Evolutionary conservation across 148 eudicot genomes (phyloP).

Genomic region (Suaeda aralocaspica): DNA sequence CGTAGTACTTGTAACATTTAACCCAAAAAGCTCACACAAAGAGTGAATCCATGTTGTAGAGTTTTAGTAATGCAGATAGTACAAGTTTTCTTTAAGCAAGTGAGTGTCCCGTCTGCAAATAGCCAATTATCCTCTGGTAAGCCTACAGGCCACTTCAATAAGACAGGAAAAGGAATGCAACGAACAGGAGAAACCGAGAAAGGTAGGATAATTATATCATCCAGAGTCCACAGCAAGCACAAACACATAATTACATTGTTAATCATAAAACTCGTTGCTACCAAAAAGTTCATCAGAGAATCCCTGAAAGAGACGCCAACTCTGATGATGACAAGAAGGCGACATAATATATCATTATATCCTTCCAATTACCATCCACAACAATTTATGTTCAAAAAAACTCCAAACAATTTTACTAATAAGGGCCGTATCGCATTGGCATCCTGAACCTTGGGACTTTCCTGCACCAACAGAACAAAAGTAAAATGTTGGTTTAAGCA

Average conservation of each 20-base stretch:
- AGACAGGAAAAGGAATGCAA: too few relatives aligned
- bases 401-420: constrained; percentile 31
- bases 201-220: constrained; percentile 5
- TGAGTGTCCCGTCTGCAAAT: too few relatives aligned
- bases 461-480: constrained; percentile 35
- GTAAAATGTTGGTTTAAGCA: background rate
- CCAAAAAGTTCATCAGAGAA: constrained; percentile 11
- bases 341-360: background rate
- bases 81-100: too few relatives aligned
- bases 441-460: constrained; percentile 64
- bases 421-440: constrained; percentile 71
- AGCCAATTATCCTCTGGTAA: too few relatives aligned
- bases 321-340: constrained; percentile 12
- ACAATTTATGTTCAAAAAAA: constrained; percentile 14
- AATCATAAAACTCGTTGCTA: constrained; percentile 13
- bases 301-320: constrained; percentile 17
- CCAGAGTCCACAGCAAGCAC: background rate
- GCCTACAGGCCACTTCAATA: too few relatives aligned
- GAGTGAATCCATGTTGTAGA: too few relatives aligned
- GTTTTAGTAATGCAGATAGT: too few relatives aligned
- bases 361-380: constrained; percentile 13
- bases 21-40: too few relatives aligned
- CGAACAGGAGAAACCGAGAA: background rate
- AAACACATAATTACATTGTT: constrained; percentile 22
- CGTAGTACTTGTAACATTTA: too few relatives aligned